Conservation (phyloP, 345 rosid genomes). For the Zanthoxylum bungeanum region DNA sequence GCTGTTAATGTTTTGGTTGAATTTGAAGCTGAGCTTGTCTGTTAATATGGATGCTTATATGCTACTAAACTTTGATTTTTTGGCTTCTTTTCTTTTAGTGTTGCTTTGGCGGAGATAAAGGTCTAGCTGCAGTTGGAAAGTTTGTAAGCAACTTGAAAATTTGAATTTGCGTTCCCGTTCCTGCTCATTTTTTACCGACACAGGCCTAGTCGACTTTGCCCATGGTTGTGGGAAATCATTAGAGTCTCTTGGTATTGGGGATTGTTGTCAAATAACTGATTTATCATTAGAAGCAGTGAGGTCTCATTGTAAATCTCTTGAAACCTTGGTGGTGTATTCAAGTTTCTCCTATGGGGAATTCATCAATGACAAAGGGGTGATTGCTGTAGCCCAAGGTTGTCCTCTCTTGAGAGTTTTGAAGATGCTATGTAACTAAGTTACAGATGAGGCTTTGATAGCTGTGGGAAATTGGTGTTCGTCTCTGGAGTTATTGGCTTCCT, state of each 20-base stretch:
- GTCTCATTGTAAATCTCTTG: constrained; percentile 59
- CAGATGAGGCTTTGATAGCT: constrained; percentile 59
- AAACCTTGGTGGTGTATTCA: constrained; percentile 73
- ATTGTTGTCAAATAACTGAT: constrained; percentile 69
- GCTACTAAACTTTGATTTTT: too few relatives aligned
- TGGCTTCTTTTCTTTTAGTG: too few relatives aligned
- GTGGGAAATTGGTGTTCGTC: constrained; percentile 59
- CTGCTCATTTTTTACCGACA: constrained; percentile 79
- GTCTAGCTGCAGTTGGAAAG: constrained; percentile 67
- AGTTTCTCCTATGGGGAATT: too few relatives aligned
- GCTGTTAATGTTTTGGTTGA: too few relatives aligned
- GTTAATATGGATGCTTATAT: too few relatives aligned
- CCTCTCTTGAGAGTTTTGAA: constrained; percentile 56
- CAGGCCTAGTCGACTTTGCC: constrained; percentile 66
- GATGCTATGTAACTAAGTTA: constrained; percentile 65
- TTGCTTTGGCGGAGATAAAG: constrained; percentile 83
- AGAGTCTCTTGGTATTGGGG: constrained; percentile 76
- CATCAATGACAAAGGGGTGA: constrained; percentile 59
- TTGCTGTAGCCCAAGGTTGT: constrained; percentile 76
- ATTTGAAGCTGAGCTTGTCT: too few relatives aligned
- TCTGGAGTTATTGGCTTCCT: constrained; percentile 68
- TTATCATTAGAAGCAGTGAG: constrained; percentile 69
- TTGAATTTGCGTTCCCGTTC: constrained; percentile 73
- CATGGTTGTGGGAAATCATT: constrained; percentile 59
- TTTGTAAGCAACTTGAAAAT: constrained; percentile 65